Base-by-base conservation (phyloP, 345 rosid genomes). In the Acer campestre region DNA sequence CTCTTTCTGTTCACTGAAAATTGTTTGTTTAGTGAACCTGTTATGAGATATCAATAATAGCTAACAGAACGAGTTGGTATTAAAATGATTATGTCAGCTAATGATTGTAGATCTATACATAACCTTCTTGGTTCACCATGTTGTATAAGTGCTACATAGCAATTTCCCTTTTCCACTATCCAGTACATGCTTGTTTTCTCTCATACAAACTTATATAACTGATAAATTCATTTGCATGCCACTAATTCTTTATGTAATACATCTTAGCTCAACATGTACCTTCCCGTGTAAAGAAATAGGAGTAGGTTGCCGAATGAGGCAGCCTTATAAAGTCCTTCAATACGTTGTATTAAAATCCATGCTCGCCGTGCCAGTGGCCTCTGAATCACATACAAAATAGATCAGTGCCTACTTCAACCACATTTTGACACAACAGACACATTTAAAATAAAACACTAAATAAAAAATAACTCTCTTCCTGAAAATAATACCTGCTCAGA, bases 271-370 rank as follows among this genome's bases (percentile, higher is more conserved):
- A 49, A 44, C 31, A 77, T 68, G 38, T 88, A 93, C 98, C 95
- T 89, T 86, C 99, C 99, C 0, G 97, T 90, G 81, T 82, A 94
- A 78, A 97, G 94, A 89, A 97, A 97, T 74, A 94, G 68, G 65
- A 94, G 88, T 35, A 97, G 89, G 86, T 97, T 97, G 80, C 87
- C 91, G 84, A 92, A 94, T 42, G 98, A 92, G 69, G 93, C 94
- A 86, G 93, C 93, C 90, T 90, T 97, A 81, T 91, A 93, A 81
- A 97, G 71, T 80, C 97, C 95, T 86, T 97, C 98, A 22, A 91
- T 77, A 4, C 88, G 91, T 72, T 94, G 98, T 72, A 90, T 83
- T 74, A 89, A 81, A 69, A 86, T 82, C 98, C 99, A 97, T 68
- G 87, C 89, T 79, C 88, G 92, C 51, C 92, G 88, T 6, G 96